Base-by-base conservation (phyloP, 306 rosid species). In the Glycine latifolia region DNA sequence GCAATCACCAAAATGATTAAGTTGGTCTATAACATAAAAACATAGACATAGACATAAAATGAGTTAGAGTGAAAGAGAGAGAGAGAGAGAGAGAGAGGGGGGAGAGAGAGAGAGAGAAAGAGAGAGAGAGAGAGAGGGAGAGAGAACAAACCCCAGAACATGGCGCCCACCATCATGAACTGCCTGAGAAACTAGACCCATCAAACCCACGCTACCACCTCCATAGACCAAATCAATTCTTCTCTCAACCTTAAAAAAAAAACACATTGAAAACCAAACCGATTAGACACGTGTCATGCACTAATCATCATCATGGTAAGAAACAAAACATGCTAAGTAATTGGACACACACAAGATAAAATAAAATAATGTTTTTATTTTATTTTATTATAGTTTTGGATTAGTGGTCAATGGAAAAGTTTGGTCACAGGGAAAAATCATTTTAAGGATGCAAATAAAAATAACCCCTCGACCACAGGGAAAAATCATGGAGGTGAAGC, bases 101-200 rank as follows among this genome's bases (percentile, higher is more conserved):
- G n/a, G n/a, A n/a, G n/a, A n/a, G n/a, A n/a, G n/a, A 20, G 20
- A 20, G 20, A 20, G 20, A 20, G 20, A 20, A 1, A 20, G 20
- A 20, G 20, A 20, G 20, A 20, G 31, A 26, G 31, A 26, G 31
- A 26, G 54, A 53, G 20, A 56, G 50, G 15, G 46, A 35, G 55
- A 78, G 67, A 79, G 70, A 65, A 88, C 89, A 86, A 85, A 96
- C 99, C 99, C 98, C 79, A 96, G 89, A 86, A 96, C 99, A 94
- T 96, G 98, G 71, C 98, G 99, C 78, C 99, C 99, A 76, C 99
- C 99, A 96, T 96, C 99, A 96, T 94, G 99, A 88, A 94, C 99
- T 46, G 98, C 99, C 94, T 92, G 98, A 85, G 99, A 96, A 92
- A 96, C 95, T 26, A 96, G 97, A 79, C 99, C 99, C 99, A 94